Evolutionary conservation across 108 stramenopile species (phyloP).

Genomic region (Skeletonema menzelii): DNA sequence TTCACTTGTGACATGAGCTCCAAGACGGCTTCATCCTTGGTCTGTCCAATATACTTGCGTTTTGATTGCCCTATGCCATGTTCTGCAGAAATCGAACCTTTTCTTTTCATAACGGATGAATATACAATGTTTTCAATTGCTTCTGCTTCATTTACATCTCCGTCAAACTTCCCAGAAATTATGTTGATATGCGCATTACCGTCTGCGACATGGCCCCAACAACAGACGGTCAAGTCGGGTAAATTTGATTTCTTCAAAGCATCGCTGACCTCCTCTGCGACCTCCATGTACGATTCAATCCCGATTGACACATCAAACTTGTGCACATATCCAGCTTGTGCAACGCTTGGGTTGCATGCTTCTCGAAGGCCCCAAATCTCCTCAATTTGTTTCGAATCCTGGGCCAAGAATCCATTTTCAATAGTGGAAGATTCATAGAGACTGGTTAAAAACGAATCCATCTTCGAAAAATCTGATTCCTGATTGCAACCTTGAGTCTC

Average conservation of each 20-base stretch:
- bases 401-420: constrained; percentile 83
- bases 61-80: constrained; percentile 98
- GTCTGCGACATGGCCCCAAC: constrained; percentile 92
- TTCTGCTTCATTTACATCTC: constrained; percentile 30
- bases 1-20: constrained; percentile 65
- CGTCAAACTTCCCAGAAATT: constrained; percentile 51
- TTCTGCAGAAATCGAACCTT: constrained; percentile 98
- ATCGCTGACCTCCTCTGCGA: constrained; percentile 62
- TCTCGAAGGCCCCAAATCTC: constrained; percentile 84
- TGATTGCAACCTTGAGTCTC: constrained; percentile 89
- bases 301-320: constrained; percentile 96
- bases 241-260: constrained; percentile 11
- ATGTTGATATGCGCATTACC: constrained; percentile 97
- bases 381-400: constrained; percentile 69
- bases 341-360: constrained; percentile 62
- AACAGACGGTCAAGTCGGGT: constrained; percentile 41
- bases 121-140: constrained; percentile 80
- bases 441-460: constrained; percentile 80
- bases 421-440: constrained; percentile 55
- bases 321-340: constrained; percentile 70
- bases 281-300: constrained; percentile 63
- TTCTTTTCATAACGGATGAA: constrained; percentile 57
- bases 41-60: constrained; percentile 46
- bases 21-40: constrained; percentile 52
- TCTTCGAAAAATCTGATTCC: constrained; percentile 81